Base-by-base conservation (phyloP, 176 grass and related monocot genomes). In the Typha latifolia region DNA sequence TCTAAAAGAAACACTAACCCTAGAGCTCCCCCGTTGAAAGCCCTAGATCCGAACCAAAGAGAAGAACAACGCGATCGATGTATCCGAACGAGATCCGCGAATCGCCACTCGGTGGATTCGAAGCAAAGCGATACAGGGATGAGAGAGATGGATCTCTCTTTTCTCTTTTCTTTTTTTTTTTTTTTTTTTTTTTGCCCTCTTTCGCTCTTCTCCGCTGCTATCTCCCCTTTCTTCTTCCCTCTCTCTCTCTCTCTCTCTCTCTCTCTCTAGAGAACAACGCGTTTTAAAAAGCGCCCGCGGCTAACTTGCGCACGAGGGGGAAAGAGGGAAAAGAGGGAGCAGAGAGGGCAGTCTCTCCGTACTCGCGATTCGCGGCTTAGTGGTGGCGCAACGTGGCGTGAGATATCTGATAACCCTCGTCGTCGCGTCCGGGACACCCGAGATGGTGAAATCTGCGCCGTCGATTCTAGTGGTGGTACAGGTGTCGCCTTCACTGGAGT, bases 31-130 rank as follows among this genome's bases (percentile, higher is more conserved):
- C 72, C 82, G 61, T 57, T 22, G 64, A 69, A 61, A 80, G 67
- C 77, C 85, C 85, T 84, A 84, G 73, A 84, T 88, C 85, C 61
- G 57, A n/a, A 66, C 27, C 23, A 75, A 49, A 21, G 5, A 14
- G 72, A 65, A 62, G 62, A 32, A 15, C 29, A 8, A 14, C 51
- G 14, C 51, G 51, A 55, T 18, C 51, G 27, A 3, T 2, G 27
- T 29, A 84, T 88, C 85, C 61, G 37, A 43, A 6, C 37, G 37
- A 43, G 37, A 43, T 59, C 53, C 18, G 11, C 18, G n/a, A 59
- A 59, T 19, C 18, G 53, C 3, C n/a, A 14, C 63, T 65, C 63
- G 5, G 1, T 9, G 63, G 52, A 57, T 57, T 21, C 52, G 53
- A 14, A 4, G 15, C 51, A 7, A 18, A 16, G 4, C 29, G 62